A percentile compares a stretch with the other conserved stretches of the same genome.
phyloP scores from a whole-genome alignment of 2,329 filamentous ascomycete genomes.

The Didymellaceae sp. region DNA sequence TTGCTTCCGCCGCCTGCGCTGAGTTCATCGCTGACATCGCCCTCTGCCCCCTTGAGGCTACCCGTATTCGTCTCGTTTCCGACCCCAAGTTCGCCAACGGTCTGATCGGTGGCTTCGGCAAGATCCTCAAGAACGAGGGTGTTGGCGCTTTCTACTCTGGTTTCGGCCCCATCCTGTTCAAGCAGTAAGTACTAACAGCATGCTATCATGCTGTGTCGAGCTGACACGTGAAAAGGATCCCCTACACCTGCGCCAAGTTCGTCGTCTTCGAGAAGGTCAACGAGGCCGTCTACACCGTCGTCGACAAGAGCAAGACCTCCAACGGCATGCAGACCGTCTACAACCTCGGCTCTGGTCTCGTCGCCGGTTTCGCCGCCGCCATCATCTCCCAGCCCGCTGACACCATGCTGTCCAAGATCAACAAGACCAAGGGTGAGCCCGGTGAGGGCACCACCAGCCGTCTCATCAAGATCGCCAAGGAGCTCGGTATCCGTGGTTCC shows the following conservation, averaged over 20 bases:
- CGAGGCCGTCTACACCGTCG: conserved; percentile 70
- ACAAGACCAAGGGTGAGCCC: conserved; percentile 88
- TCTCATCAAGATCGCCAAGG: conserved; percentile 86
- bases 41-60: conserved; percentile 90
- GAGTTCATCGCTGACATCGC: conserved; percentile 78
- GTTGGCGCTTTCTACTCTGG: conserved; percentile 87
- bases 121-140: conserved; percentile 85
- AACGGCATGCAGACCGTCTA: conserved; percentile 74
- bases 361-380: conserved; percentile 86
- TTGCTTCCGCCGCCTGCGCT: conserved; percentile 67
- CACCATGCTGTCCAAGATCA: conserved; percentile 95
- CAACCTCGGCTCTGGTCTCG: conserved; percentile 85
- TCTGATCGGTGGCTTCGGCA: conserved; percentile 78
- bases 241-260: conserved; percentile 96
- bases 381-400: conserved; percentile 88
- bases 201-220: background rate
- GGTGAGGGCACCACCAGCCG: conserved; percentile 83
- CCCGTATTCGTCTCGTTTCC: conserved; percentile 90
- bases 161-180: conserved; percentile 68
- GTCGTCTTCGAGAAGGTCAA: conserved; percentile 90
- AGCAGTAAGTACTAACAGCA: conserved; percentile 43
- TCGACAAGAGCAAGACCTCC: conserved; percentile 76
- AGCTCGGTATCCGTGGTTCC: conserved; percentile 79
- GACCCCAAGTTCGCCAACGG: conserved; percentile 85
- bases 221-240: conserved; percentile 65